Base-by-base conservation (phyloP, 2,329 filamentous ascomycete genomes). In the Neofusicoccum kwambonambiense region DNA sequence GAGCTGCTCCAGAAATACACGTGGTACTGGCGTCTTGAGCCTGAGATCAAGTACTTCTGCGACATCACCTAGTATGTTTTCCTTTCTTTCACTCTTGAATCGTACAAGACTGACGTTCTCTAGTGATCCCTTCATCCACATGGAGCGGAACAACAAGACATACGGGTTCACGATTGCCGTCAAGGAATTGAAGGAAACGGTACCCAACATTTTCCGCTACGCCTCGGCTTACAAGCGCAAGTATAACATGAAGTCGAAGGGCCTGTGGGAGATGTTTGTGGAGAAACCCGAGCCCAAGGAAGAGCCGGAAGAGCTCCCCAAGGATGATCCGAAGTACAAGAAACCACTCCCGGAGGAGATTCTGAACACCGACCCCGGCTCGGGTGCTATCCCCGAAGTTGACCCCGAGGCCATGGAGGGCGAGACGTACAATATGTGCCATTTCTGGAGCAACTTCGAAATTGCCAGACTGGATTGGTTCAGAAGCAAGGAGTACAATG, bases 361-460 rank as follows among this genome's bases (percentile, higher is more conserved):
- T 49, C 79, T 95, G 22, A 88, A 89, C 70, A 88, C 87, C 57
- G 90, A 96, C 67, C 88, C 91, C 27, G 88, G 87, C 42, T 84
- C 85, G 63, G 88, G 89, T 68, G 85, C 85, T 39, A 80, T 92
- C n/a, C 88, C 90, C 35, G 88, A 95, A 47, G 90, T 97, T 64
- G 92, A 98, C 73, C 89, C 90, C 0, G 93, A 98, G 74, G 87
- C 89, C 47, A 99, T 99, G 95, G 94, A 98, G 76, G 92, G 93
- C 68, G 95, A 99, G 78, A 91, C 89, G 72, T 99, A 99, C 84
- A 99, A 99, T 81, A 99, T 99, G 95, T 99, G 95, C 77, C 95
- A 99, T 82, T 99, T 97, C 83, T 99, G 95, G 95, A 97, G 93
- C 78, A 99, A 99, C 78, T 99, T 99, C 71, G 95, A 99, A 79